Conservation (phyloP, 371 early-diverging fungal species). For the Fennellomyces sp. region DNA sequence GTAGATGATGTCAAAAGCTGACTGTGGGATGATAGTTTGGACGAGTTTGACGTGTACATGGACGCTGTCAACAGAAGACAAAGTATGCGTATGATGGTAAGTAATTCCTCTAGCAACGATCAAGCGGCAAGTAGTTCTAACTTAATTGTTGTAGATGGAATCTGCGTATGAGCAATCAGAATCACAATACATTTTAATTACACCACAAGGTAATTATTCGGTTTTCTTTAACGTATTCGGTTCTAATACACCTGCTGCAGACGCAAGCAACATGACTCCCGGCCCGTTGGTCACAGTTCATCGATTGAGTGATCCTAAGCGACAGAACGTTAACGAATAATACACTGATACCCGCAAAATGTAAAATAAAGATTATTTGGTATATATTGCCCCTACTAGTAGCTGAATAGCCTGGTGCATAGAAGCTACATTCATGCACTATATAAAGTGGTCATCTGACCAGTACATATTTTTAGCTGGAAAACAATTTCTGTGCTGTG, state of each 20-base stretch:
- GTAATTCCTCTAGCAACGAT: no score
- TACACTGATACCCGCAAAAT: no score
- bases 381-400: no score
- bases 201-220: conserved; percentile 73
- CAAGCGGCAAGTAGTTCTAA: no score
- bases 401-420: not conserved
- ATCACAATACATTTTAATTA: conserved; percentile 94
- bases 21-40: conserved; percentile 81
- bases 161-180: conserved; percentile 68
- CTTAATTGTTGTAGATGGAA: conserved; percentile 54
- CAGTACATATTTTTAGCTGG: no score
- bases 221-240: not conserved
- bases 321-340: no score
- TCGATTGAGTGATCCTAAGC: conserved; percentile 74
- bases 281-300: conserved; percentile 74
- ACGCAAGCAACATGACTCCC: conserved; percentile 60
- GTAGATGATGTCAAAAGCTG: not conserved
- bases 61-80: conserved; percentile 96
- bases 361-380: no score
- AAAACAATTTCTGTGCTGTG: no score
- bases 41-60: conserved; percentile 99
- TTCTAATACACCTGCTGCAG: no score
- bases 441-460: not conserved
- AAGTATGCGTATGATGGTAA: conserved; percentile 83
- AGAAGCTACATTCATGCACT: not conserved